phyloP scores from a whole-genome alignment of 768 basidiomycete species.

The Suillus discolor region DNA sequence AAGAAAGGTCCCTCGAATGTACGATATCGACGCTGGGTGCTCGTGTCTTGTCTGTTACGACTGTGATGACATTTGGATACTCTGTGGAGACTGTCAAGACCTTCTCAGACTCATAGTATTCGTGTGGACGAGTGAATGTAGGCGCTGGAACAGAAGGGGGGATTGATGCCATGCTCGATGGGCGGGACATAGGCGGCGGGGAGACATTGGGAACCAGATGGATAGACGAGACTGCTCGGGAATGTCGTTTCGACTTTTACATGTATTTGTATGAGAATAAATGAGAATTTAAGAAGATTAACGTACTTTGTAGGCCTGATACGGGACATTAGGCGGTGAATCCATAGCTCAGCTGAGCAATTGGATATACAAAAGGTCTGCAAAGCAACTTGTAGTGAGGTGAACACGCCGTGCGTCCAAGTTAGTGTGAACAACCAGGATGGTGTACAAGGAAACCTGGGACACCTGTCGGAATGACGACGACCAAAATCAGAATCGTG shows the following conservation, averaged over 20 bases:
- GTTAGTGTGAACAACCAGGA: neutral
- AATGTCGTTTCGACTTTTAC: conserved; percentile 50
- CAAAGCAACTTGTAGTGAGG: neutral
- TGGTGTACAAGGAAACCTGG: neutral
- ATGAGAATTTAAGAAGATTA: neutral
- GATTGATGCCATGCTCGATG: conserved; percentile 20
- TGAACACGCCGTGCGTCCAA: neutral
- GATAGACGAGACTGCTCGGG: conserved; percentile 38
- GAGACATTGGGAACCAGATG: conserved; percentile 27
- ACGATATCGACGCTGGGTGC: conserved; percentile 13
- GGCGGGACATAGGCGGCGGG: conserved; percentile 23
- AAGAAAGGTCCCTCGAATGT: conserved; percentile 10
- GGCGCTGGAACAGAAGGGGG: conserved; percentile 8
- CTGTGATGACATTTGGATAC: conserved; percentile 12
- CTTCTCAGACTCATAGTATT: conserved; percentile 26
- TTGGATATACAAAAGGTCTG: neutral
- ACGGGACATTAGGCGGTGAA: conserved; percentile 39
- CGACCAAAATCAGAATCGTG: conserved; percentile 5
- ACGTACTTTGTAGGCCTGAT: conserved; percentile 51
- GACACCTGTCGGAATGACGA: neutral
- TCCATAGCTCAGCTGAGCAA: conserved; percentile 14
- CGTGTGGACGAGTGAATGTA: conserved; percentile 3
- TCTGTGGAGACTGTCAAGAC: conserved; percentile 8
- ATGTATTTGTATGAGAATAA: conserved; percentile 6
- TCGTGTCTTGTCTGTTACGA: conserved; percentile 12